Conservation (phyloP, 2,329 filamentous ascomycete genomes). For the Neofusicoccum ribis region DNA sequence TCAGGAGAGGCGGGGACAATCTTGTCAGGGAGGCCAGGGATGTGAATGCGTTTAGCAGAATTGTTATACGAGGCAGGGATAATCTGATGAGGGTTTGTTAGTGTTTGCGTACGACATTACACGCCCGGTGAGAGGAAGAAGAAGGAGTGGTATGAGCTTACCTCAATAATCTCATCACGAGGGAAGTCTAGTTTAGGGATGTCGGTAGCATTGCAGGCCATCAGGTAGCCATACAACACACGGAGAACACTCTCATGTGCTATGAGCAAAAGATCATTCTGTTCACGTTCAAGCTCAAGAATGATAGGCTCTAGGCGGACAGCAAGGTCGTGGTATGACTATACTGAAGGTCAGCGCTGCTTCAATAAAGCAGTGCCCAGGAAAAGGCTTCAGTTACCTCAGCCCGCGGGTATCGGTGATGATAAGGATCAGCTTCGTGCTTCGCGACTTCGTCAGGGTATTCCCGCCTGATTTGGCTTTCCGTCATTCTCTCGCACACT, state of each 20-base stretch:
- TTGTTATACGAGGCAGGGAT: slow-evolving; percentile 98
- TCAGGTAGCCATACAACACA: slow-evolving; percentile 94
- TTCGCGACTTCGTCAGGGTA: slow-evolving; percentile 91
- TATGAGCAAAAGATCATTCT: slow-evolving; percentile 97
- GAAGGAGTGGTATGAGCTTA: slow-evolving; percentile 32
- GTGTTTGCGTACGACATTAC: slow-evolving; percentile 11
- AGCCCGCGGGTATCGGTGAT: slow-evolving; percentile 91
- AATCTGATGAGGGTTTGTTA: slow-evolving; percentile 55
- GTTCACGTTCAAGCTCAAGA: slow-evolving; percentile 91
- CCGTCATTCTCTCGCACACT: slow-evolving; percentile 90
- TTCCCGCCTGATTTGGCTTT: slow-evolving; percentile 73
- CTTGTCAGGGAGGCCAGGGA: slow-evolving; percentile 65
- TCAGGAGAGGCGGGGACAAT: slow-evolving; percentile 78
- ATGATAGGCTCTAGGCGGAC: slow-evolving; percentile 97
- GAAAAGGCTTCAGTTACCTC: slow-evolving; percentile 61
- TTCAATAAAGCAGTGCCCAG: slow-evolving; percentile 17
- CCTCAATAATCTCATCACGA: slow-evolving; percentile 94
- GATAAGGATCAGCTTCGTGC: slow-evolving; percentile 92
- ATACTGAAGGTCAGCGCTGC: neutral
- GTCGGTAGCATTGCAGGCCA: slow-evolving; percentile 95
- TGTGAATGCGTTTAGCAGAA: slow-evolving; percentile 85
- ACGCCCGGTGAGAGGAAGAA: neutral
- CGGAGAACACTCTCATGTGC: slow-evolving; percentile 97
- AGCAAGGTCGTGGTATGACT: slow-evolving; percentile 98
- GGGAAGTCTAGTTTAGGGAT: slow-evolving; percentile 93